phyloP scores from a whole-genome alignment of 441 rosid genomes.

The Pelargonium myrrhifolium region DNA sequence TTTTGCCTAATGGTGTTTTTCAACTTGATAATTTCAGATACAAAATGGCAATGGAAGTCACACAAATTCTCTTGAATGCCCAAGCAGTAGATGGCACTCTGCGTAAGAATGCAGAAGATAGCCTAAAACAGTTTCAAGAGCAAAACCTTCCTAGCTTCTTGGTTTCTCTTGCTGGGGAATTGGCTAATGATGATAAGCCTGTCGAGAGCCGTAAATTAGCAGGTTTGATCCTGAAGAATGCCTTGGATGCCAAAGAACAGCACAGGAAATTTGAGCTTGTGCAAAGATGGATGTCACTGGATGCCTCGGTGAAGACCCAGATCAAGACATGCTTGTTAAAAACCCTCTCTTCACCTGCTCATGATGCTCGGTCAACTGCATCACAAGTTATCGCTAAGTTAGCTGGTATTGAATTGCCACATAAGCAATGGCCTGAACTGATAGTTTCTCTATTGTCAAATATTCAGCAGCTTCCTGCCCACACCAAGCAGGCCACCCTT shows the following conservation, averaged over 20 bases:
- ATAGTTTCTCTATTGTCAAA: slow-evolving; percentile 6
- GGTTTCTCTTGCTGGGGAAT: slow-evolving; percentile 11
- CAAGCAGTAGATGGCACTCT: slow-evolving; percentile 9
- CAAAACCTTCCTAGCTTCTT: slow-evolving; percentile 10
- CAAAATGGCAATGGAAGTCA: not conserved
- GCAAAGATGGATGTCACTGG: slow-evolving; percentile 7
- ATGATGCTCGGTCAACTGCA: slow-evolving; percentile 11
- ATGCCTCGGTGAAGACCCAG: not conserved
- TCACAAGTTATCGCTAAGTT: slow-evolving; percentile 11
- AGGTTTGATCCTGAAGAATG: slow-evolving; percentile 9
- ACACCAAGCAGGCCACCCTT: slow-evolving; percentile 11
- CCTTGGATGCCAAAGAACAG: slow-evolving; percentile 10
- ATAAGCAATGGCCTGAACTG: slow-evolving; percentile 9
- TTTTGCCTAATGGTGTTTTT: not conserved
- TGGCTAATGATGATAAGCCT: slow-evolving; percentile 13
- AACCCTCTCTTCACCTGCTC: slow-evolving; percentile 8
- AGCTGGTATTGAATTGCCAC: slow-evolving; percentile 9
- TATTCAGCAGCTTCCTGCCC: slow-evolving; percentile 9
- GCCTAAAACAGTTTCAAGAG: slow-evolving; percentile 10
- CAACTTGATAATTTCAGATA: not conserved
- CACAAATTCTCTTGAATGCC: slow-evolving; percentile 5
- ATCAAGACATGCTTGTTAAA: slow-evolving; percentile 5
- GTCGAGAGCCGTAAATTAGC: slow-evolving; percentile 12
- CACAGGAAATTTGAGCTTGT: slow-evolving; percentile 10
- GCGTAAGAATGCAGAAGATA: slow-evolving; percentile 8